A percentile compares a stretch with the other conserved stretches of the same genome.
phyloP scores from a whole-genome alignment of 306 rosid genomes.

The Pyrus communis region DNA sequence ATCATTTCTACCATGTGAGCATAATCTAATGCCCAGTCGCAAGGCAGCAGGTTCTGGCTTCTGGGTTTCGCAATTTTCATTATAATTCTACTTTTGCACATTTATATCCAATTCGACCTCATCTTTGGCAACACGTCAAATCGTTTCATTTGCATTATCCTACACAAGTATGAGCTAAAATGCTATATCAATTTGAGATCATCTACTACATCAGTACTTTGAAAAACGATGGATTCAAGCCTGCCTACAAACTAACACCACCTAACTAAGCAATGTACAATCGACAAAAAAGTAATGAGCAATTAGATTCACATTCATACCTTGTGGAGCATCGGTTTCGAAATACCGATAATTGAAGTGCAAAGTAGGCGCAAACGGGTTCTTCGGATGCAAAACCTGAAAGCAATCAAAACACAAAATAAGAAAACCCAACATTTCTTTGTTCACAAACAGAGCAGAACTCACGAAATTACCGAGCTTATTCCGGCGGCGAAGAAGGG shows the following conservation, averaged over 20 bases:
- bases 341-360: slow-evolving; percentile 96
- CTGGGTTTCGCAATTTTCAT: not conserved
- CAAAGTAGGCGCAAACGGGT: slow-evolving; percentile 91
- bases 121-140: not conserved
- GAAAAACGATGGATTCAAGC: not conserved
- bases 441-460: not conserved
- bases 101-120: not conserved
- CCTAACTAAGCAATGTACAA: slow-evolving; percentile 1
- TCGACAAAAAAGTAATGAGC: not conserved
- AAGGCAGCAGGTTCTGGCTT: too few species aligned
- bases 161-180: not conserved
- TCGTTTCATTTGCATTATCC: too few species aligned
- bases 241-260: not conserved
- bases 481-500: slow-evolving; percentile 96
- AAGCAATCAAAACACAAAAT: not conserved
- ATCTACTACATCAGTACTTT: not conserved
- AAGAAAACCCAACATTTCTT: not conserved
- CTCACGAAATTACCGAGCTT: slow-evolving; percentile 59
- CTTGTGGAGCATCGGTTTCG: slow-evolving; percentile 88
- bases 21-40: not conserved
- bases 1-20: not conserved
- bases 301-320: slow-evolving; percentile 19
- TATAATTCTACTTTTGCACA: not conserved
- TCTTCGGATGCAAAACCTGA: slow-evolving; percentile 94
- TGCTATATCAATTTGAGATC: not conserved